These are phyloP conservation scores for Leucaena leucocephala DNA, from an alignment of 306 rosid genomes.

Conservation along the genomic window DNA sequence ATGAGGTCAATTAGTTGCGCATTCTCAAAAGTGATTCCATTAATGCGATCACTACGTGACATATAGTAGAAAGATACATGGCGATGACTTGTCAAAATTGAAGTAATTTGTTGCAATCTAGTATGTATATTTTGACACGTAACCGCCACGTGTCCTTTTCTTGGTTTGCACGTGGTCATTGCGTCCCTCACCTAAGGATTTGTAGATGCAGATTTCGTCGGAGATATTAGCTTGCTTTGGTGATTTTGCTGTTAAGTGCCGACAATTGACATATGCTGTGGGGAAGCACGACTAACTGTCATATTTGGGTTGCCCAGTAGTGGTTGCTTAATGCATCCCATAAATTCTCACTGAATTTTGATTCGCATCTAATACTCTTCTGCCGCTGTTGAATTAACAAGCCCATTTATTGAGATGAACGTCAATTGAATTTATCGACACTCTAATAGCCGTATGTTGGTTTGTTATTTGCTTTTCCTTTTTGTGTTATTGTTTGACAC, in stretches of 20 bases:
- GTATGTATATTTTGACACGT: not conserved
- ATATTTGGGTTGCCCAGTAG: not conserved
- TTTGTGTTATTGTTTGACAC: not conserved
- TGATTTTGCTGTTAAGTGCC: not conserved
- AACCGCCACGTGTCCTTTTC: not conserved
- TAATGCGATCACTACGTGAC: not conserved
- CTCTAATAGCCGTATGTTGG: not conserved
- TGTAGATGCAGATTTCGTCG: not conserved
- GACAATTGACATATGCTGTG: not conserved
- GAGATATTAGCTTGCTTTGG: not conserved
- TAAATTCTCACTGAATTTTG: not conserved
- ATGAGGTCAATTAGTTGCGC: not conserved
- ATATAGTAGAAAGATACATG: not conserved
- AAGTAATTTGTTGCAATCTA: not conserved
- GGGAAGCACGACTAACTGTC: not conserved
- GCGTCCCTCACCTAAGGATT: not conserved
- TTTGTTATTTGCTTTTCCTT: not conserved
- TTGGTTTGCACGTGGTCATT: not conserved
- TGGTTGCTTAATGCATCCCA: not conserved
- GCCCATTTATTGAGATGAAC: not conserved
- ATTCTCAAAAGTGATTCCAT: not conserved
- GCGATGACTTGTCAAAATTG: not conserved
- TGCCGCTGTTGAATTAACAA: no score
- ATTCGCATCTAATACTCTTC: not conserved
- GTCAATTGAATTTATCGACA: slow-evolving; percentile 10